These are phyloP conservation scores for Clonostachys solani DNA, from an alignment of 2,329 filamentous ascomycete species.

Conservation along the genomic window DNA sequence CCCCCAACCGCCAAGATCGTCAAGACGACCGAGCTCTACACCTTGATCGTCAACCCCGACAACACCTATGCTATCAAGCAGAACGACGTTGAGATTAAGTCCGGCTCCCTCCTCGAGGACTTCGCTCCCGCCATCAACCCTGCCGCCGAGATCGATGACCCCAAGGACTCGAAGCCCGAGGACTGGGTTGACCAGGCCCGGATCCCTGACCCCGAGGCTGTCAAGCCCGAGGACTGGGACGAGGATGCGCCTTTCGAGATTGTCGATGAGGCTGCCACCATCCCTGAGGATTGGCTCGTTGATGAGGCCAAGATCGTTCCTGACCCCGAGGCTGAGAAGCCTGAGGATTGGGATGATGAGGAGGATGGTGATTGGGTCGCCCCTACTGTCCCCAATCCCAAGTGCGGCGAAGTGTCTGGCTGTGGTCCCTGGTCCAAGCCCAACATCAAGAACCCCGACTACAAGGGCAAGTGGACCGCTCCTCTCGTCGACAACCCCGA, in stretches of 20 bases:
- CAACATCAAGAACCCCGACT: conserved; percentile 88
- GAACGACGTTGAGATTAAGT: conserved; percentile 84
- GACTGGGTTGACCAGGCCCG: conserved; percentile 94
- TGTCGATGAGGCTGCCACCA: conserved; percentile 85
- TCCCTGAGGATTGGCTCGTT: conserved; percentile 95
- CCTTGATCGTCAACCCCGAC: conserved; percentile 92
- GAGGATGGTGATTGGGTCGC: conserved; percentile 97
- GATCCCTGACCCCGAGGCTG: conserved; percentile 88
- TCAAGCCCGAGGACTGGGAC: conserved; percentile 98
- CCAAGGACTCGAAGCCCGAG: conserved; percentile 88
- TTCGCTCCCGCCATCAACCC: conserved; percentile 95
- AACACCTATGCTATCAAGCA: conserved; percentile 92
- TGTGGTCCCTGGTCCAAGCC: conserved; percentile 92
- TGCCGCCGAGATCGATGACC: conserved; percentile 87
- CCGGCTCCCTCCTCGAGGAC: conserved; percentile 89
- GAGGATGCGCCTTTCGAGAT: conserved; percentile 98
- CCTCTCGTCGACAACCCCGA: conserved; percentile 93
- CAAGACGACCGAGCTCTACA: conserved; percentile 95
- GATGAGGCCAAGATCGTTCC: conserved; percentile 77
- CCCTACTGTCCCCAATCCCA: conserved; percentile 89
- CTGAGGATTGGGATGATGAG: conserved; percentile 99
- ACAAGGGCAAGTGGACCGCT: conserved; percentile 98
- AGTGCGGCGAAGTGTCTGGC: conserved; percentile 89
- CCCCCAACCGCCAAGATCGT: conserved; percentile 82
- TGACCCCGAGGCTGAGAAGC: conserved; percentile 95